A percentile compares a stretch with the other conserved stretches of the same genome.
These are phyloP conservation scores for Phytophthora europaea DNA, from an alignment of 352 stramenopile species.

Conservation along the genomic window DNA sequence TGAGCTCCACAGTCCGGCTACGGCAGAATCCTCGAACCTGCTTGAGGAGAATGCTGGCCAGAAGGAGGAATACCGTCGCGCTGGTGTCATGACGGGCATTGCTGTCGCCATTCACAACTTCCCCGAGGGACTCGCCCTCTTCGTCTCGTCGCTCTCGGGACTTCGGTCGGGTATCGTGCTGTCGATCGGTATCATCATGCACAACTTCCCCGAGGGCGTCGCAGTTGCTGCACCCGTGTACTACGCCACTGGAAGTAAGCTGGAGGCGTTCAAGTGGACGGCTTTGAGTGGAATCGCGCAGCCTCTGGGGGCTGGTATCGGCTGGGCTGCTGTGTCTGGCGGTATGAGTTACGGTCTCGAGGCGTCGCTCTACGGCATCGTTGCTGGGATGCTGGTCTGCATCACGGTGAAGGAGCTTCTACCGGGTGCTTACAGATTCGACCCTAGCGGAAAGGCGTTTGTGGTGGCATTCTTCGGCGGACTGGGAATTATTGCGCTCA, in stretches of 20 bases:
- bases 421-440: constrained; percentile 92
- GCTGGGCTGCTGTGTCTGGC: constrained; percentile 54
- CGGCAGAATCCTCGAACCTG: constrained; percentile 32
- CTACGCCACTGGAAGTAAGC: constrained; percentile 94
- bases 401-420: constrained; percentile 95
- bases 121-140: constrained; percentile 96
- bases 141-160: constrained; percentile 93
- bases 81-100: constrained; percentile 94
- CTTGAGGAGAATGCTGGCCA: constrained; percentile 14
- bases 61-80: constrained; percentile 75
- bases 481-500: constrained; percentile 91
- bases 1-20: constrained; percentile 1
- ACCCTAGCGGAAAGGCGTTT: constrained; percentile 89
- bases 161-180: constrained; percentile 92
- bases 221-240: constrained; percentile 97
- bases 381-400: constrained; percentile 95
- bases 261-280: constrained; percentile 95
- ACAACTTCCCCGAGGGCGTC: constrained; percentile 98
- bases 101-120: constrained; percentile 99
- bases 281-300: constrained; percentile 91
- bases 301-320: constrained; percentile 92
- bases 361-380: constrained; percentile 92
- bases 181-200: constrained; percentile 96
- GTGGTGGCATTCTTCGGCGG: constrained; percentile 89
- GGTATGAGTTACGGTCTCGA: constrained; percentile 76